Conservation (phyloP, 805 yeast species). For the Candida ficus region DNA sequence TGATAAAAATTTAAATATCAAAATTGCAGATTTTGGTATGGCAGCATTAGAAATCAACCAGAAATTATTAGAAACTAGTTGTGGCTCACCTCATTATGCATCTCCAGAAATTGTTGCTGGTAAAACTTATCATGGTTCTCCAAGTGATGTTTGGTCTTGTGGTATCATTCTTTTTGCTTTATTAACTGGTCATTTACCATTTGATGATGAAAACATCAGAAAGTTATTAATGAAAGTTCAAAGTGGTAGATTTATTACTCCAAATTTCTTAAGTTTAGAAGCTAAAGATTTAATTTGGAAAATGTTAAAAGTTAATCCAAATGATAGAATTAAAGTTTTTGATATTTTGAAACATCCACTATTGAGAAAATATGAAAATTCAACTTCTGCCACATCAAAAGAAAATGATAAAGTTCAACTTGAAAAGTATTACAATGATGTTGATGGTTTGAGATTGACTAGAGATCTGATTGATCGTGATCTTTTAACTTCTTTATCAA, state of each 20-base stretch:
- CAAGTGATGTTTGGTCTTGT: constrained; percentile 97
- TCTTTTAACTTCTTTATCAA: constrained; percentile 69
- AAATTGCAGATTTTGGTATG: constrained; percentile 98
- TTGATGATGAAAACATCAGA: constrained; percentile 93
- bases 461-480: constrained; percentile 55
- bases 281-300: constrained; percentile 80
- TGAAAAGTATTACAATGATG: constrained; percentile 33
- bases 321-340: constrained; percentile 68
- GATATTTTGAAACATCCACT: constrained; percentile 80
- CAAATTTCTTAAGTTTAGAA: constrained; percentile 69
- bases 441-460: constrained; percentile 32
- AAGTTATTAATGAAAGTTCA: constrained; percentile 85
- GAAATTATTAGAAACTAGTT: constrained; percentile 83
- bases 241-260: constrained; percentile 82
- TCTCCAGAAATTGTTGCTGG: constrained; percentile 98
- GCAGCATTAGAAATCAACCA: constrained; percentile 89
- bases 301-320: constrained; percentile 83
- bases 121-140: constrained; percentile 91
- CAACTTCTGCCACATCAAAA: constrained; percentile 29
- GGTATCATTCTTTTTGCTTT: constrained; percentile 93
- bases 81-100: constrained; percentile 98
- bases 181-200: constrained; percentile 91
- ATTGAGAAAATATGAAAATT: constrained; percentile 61
- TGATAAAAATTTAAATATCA: constrained; percentile 82
- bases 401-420: constrained; percentile 24